Percentiles rank a stretch among this genome's conserved stretches.
Conservation (phyloP, 345 rosid genomes). For the Citropsis articulata region DNA sequence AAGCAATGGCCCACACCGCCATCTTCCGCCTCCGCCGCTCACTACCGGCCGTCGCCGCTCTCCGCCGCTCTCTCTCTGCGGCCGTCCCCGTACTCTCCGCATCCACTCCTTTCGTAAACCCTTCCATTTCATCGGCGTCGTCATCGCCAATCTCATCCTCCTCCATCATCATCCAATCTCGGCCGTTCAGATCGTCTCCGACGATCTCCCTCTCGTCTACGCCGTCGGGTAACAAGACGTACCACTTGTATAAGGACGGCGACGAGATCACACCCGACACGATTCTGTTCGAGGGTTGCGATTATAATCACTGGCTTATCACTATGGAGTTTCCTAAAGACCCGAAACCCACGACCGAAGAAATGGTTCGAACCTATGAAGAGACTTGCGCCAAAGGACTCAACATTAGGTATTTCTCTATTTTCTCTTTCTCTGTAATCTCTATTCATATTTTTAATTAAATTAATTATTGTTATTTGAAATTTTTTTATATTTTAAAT, state of each 20-base stretch:
- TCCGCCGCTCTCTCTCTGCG: constrained; percentile 32
- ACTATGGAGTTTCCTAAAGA: constrained; percentile 74
- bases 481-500: neutral
- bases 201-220: constrained; percentile 29
- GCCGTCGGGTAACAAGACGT: constrained; percentile 13
- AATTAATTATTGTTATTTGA: neutral
- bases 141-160: constrained; percentile 13
- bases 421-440: neutral
- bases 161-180: constrained; percentile 21
- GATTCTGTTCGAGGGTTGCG: constrained; percentile 80
- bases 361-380: constrained; percentile 77
- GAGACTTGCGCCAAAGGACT: constrained; percentile 80
- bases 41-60: constrained; percentile 23
- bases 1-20: constrained; percentile 39
- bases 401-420: constrained; percentile 54
- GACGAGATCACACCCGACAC: constrained; percentile 74
- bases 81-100: neutral
- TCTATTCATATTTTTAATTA: neutral
- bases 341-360: constrained; percentile 47
- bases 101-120: neutral
- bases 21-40: constrained; percentile 55
- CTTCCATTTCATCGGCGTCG: neutral
- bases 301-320: constrained; percentile 89
- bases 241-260: constrained; percentile 52
- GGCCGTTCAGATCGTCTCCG: constrained; percentile 27